Base-by-base conservation (phyloP, 352 stramenopile species). In the Phytophthora parvispora region DNA sequence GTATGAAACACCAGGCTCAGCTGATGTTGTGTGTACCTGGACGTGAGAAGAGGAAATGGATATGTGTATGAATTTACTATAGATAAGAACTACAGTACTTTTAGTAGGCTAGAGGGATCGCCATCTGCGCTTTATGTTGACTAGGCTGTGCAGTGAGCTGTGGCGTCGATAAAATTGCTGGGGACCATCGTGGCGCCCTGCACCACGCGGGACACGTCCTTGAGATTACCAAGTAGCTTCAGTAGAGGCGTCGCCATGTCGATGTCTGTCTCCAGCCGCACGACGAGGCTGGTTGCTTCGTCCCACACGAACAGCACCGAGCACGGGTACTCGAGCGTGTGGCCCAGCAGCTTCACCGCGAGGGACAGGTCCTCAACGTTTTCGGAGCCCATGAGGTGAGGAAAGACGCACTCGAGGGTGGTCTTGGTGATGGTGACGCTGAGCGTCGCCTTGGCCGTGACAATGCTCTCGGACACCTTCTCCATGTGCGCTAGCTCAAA, bases 401-500 rank as follows among this genome's bases (percentile, higher is more conserved):
- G 68, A 53, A 83, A 83, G 40, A 83, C 65, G 28, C 40, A 59
- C 36, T 83, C 60, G 25, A 83, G 42, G 25, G 75, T 76, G 1
- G 64, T 66, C 42, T 75, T 80, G 22, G 60, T 76, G 43, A 83
- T 66, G 9, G 63, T 80, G 9, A 78, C 68, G 36, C 60, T 76
- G 34, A 83, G 25, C 2, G 28, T 68, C 0, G 68, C 67, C 7
- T 50, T 68, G 6, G 64, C 72, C 0, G 48, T 64, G 61, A 83
- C 68, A 18, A 82, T 71, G 20, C 55, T 75, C 15, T 73, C 67
- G 13, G 63, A 79, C 8, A 67, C 32, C 42, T 78, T 77, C 4
- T 74, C 68, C 60, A 90, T 81, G 29, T 68, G 24, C 32, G 53
- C 45, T n/a, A 80, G 48, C 15, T 80, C 56, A 25, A 86, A 75